phyloP scores from a whole-genome alignment of 257 asterid genomes.

The Solanum pennellii region DNA sequence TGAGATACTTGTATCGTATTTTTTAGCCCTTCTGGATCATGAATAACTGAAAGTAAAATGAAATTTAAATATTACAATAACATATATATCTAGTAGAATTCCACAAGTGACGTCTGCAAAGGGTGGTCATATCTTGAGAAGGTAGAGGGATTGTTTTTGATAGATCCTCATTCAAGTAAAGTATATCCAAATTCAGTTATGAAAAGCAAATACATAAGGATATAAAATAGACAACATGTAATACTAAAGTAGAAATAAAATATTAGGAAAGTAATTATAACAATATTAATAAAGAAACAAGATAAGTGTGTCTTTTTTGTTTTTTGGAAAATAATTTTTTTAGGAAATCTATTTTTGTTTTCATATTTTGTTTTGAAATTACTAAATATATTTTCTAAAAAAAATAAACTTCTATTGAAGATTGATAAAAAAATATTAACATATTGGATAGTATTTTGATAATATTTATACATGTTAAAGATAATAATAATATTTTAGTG shows the following conservation, averaged over 20 bases:
- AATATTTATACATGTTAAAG: not conserved
- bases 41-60: conserved; percentile 18
- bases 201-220: not conserved
- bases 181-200: not conserved
- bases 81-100: not conserved
- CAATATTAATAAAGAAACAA: not conserved
- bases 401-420: not conserved
- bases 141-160: not conserved
- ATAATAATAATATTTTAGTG: not conserved
- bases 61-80: not conserved
- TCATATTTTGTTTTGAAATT: not conserved
- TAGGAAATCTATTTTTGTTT: not conserved
- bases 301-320: not conserved
- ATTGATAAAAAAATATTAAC: not conserved
- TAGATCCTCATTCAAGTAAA: not conserved
- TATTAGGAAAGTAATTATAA: not conserved
- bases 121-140: not conserved
- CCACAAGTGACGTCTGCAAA: not conserved
- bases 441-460: not conserved
- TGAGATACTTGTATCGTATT: conserved; percentile 44
- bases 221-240: not conserved
- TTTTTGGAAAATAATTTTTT: not conserved
- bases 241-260: not conserved
- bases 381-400: not conserved
- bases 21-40: conserved; percentile 29